Base-by-base conservation (phyloP, 768 basidiomycete species). In the Neoboletus subvelutipes region DNA sequence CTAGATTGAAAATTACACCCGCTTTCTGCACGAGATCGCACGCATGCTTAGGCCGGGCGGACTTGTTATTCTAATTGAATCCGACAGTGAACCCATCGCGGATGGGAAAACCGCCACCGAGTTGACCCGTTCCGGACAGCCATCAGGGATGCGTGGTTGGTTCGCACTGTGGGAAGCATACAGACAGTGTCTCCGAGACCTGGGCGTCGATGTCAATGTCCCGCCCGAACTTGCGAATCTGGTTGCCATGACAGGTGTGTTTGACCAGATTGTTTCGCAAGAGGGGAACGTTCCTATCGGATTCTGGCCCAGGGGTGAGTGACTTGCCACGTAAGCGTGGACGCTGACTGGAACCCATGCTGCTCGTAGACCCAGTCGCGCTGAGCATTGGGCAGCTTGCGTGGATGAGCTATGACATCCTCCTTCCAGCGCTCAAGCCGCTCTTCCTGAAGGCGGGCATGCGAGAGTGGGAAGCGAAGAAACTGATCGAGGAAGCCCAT, bases 41-140 rank as follows among this genome's bases (percentile, higher is more conserved):
- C 84, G 88, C 58, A 75, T 90, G 62, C 78, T 89, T 36, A 83
- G 85, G 33, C 86, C 86, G 33, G 87, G 87, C 55, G 88, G 88
- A 22, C 77, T 90, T 43, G 77, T 87, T 59, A 80, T 88, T 55
- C 71, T 89, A 40, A 81, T 87, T 55, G 88, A 89, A 56, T 78
- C 80, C 28, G 84, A 83, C 60, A 77, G 79, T 53, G 75, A 74
- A 52, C 86, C 83, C 11, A 73, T 78, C 22, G 76, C 75, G 24
- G 77, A 82, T 64, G 76, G 73, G 56, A 78, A 75, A 64, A 72
- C 68, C 13, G 74, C 77, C 29, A 69, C 72, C 37, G 68, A 75
- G 11, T 67, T 71, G 60, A 67, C 69, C 63, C 64, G 64, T 62
- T 64, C 65, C 40, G 67, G 65, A 6, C 64, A 67, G 41, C 71